phyloP scores from a whole-genome alignment of 208 protist species.

The Lotmaria passim region DNA sequence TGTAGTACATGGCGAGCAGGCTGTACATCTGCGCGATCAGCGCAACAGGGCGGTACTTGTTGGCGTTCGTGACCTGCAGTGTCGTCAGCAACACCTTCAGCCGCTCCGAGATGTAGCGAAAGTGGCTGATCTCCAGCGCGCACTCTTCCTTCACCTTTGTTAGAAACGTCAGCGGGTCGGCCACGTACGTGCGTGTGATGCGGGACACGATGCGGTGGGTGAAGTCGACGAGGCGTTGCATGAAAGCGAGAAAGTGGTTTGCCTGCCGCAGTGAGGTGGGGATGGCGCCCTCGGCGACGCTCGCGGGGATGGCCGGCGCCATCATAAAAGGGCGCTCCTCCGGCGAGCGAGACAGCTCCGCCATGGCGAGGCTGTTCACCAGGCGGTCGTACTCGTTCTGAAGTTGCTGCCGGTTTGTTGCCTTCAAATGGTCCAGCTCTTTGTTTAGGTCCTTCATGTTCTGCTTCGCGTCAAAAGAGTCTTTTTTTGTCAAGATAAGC shows the following conservation, averaged over 20 bases:
- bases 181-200: conserved; percentile 89
- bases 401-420: conserved; percentile 89
- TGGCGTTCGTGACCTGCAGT: conserved; percentile 95
- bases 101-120: conserved; percentile 87
- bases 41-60: conserved; percentile 91
- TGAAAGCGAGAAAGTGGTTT: conserved; percentile 95
- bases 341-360: conserved; percentile 62
- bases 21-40: conserved; percentile 97
- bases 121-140: conserved; percentile 83
- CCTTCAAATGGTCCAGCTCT: conserved; percentile 81
- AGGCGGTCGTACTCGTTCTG: conserved; percentile 95
- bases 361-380: conserved; percentile 90
- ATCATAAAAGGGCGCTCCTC: conserved; percentile 40
- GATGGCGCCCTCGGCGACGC: conserved; percentile 94
- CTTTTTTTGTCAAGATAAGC: conserved; percentile 94
- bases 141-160: conserved; percentile 90
- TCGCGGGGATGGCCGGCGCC: conserved; percentile 59
- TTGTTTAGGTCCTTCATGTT: conserved; percentile 84
- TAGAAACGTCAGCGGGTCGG: conserved; percentile 88
- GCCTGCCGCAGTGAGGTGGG: conserved; percentile 96
- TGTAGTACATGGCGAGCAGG: conserved; percentile 93
- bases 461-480: conserved; percentile 80
- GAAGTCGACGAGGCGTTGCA: conserved; percentile 95
- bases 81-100: conserved; percentile 96
- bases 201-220: conserved; percentile 88